Conservation (phyloP, 2,329 filamentous ascomycete species). For the Colletotrichum orchidophilum region DNA sequence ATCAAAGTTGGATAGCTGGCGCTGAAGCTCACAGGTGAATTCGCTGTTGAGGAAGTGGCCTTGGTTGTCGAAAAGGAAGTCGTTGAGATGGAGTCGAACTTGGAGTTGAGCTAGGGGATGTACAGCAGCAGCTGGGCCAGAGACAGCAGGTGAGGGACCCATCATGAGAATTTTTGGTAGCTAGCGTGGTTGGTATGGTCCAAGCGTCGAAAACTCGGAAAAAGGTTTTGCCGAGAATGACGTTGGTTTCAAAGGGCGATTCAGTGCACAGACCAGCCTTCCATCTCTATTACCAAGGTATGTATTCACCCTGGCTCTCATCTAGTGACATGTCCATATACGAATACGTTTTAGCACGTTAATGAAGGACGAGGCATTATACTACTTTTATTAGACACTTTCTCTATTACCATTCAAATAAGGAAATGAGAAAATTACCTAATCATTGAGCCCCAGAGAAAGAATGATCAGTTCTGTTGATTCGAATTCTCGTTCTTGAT, state of each 20-base stretch:
- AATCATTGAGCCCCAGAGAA: too few species aligned
- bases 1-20: conserved; percentile 7
- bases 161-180: conserved; percentile 34
- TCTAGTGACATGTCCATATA: background rate
- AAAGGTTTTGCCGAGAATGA: conserved; percentile 20
- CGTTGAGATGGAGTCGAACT: conserved; percentile 21
- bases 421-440: background rate
- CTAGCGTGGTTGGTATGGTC: conserved; percentile 19
- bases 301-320: background rate
- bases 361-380: background rate
- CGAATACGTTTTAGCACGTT: background rate
- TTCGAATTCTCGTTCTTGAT: too few species aligned
- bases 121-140: conserved; percentile 24
- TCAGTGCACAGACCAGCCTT: conserved; percentile 3
- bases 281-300: background rate
- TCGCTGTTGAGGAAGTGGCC: conserved; percentile 14
- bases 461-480: too few species aligned
- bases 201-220: background rate
- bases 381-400: too few species aligned
- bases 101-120: conserved; percentile 2
- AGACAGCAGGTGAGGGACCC: conserved; percentile 14
- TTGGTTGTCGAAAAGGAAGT: conserved; percentile 10
- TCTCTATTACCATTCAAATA: too few species aligned
- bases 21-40: conserved; percentile 12
- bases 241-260: background rate